Base-by-base conservation (phyloP, 345 rosid species). In the Durio zibethinus region DNA sequence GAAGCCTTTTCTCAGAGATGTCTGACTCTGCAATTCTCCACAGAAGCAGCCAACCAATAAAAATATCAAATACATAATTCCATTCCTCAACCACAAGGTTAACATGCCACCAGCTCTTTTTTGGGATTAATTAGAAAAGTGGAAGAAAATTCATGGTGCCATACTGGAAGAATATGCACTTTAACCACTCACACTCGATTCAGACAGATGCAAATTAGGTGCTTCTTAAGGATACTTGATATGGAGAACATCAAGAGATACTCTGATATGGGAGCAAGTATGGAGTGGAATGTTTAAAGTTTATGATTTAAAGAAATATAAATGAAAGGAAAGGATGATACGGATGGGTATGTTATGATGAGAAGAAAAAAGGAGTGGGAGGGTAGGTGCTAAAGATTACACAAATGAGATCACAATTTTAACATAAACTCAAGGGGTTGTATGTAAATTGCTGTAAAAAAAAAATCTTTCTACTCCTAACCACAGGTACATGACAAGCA, bases 191-290 rank as follows among this genome's bases (percentile, higher is more conserved):
- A 52, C 47, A 35, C 23, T n/a, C 60, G 33, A 48, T 47, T 53
- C 14, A 27, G 31, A 33, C 3, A 12, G 64, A 21, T 36, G 14
- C 2, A 56, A 3, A 10, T 23, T 53, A 54, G 21, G 76, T 29
- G 27, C 60, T 71, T 33, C 50, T 36, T 12, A 36, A 54, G 76
- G 61, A 53, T 72, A 31, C 15, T 27, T 21, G 63, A 52, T 20
- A 71, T 4, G 18, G 18, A 53, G 50, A 73, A 56, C 27, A 73
- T 72, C 31, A 72, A 72, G 64, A 72, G 47, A 33, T 18, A 36
- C 63, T 21, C 16, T 23, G 54, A 29, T 25, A 42, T 42, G 16
- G 40, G 67, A 59, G 54, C 21, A 68, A 14, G 10, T 11, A 9
- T 4, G 50, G 52, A 73, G 27, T 16, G 50, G 52, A 73, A 18